Conservation (phyloP, 2,329 filamentous ascomycete genomes). For the Aciculosporium take region DNA sequence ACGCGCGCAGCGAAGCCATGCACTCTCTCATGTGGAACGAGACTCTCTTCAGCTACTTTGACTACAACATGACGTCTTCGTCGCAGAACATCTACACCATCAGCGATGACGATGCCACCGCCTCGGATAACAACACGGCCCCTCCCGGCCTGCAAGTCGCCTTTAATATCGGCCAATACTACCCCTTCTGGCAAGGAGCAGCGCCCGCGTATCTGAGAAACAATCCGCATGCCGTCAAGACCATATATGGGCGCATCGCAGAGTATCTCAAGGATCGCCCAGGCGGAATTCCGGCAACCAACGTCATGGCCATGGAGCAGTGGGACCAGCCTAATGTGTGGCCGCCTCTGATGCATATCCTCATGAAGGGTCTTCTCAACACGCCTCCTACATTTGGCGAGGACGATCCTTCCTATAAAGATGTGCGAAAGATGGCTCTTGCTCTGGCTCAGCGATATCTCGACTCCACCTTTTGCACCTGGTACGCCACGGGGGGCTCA, state of each 20-base stretch:
- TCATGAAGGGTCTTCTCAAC: slow-evolving; percentile 47
- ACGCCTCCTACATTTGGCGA: slow-evolving; percentile 41
- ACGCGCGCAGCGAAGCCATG: slow-evolving; percentile 45
- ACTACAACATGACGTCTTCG: slow-evolving; percentile 50
- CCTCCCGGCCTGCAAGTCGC: slow-evolving; percentile 41
- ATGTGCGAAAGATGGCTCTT: slow-evolving; percentile 41
- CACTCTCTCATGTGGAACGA: slow-evolving; percentile 49
- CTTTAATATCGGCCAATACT: slow-evolving; percentile 47
- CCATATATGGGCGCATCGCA: slow-evolving; percentile 38
- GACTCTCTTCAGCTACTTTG: slow-evolving; percentile 49
- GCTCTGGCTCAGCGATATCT: slow-evolving; percentile 50
- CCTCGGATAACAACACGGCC: slow-evolving; percentile 22
- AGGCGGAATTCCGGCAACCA: slow-evolving; percentile 49
- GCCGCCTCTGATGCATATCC: slow-evolving; percentile 51
- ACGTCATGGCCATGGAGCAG: slow-evolving; percentile 46
- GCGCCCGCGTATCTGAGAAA: slow-evolving; percentile 41
- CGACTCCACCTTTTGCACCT: slow-evolving; percentile 55
- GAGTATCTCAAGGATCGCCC: slow-evolving; percentile 34
- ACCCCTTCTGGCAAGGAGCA: slow-evolving; percentile 56
- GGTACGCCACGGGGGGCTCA: slow-evolving; percentile 51
- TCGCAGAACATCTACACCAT: slow-evolving; percentile 41
- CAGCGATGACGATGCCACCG: slow-evolving; percentile 26
- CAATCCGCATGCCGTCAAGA: slow-evolving; percentile 43
- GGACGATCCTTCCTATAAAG: slow-evolving; percentile 38
- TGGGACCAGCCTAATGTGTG: slow-evolving; percentile 61